A percentile compares a stretch with the other conserved stretches of the same genome.
phyloP scores from a whole-genome alignment of 1,284 basidiomycete genomes.

The Trametes pubescens region DNA sequence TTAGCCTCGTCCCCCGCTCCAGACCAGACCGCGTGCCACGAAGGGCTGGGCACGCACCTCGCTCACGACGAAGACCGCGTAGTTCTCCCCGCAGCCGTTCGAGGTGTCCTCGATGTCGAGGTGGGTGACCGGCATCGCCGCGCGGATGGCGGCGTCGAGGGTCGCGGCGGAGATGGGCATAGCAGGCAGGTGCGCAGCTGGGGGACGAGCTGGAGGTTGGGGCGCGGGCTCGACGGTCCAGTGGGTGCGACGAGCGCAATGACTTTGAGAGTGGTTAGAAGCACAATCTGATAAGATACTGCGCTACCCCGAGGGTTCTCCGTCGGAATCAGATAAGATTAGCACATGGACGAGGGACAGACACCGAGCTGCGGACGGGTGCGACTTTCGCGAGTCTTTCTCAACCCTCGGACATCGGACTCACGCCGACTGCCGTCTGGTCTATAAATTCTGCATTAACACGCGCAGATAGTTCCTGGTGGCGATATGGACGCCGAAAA shows the following conservation, averaged over 20 bases:
- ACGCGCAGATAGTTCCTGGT: neutral
- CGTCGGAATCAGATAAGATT: conserved; percentile 24
- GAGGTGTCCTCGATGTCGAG: conserved; percentile 79
- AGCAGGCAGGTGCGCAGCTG: neutral
- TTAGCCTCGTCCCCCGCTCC: neutral
- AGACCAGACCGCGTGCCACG: neutral
- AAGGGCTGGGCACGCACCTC: conserved; percentile 52
- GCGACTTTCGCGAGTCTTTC: neutral
- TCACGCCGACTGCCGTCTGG: no score
- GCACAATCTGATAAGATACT: conserved; percentile 27
- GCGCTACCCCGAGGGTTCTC: neutral
- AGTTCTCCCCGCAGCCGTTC: conserved; percentile 81
- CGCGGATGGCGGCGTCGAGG: conserved; percentile 67
- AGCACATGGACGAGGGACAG: neutral
- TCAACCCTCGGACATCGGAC: neutral
- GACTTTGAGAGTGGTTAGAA: conserved; percentile 23
- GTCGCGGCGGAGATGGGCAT: conserved; percentile 69
- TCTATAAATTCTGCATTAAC: neutral
- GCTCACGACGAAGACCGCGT: conserved; percentile 77
- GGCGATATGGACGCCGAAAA: neutral
- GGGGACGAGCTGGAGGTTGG: neutral
- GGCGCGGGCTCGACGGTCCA: conserved; percentile 5
- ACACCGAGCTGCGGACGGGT: neutral
- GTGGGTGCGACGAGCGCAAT: neutral
- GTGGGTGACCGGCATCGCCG: conserved; percentile 65